phyloP scores from a whole-genome alignment of 1,139 yeast species.

The Pneumocystis murina region DNA sequence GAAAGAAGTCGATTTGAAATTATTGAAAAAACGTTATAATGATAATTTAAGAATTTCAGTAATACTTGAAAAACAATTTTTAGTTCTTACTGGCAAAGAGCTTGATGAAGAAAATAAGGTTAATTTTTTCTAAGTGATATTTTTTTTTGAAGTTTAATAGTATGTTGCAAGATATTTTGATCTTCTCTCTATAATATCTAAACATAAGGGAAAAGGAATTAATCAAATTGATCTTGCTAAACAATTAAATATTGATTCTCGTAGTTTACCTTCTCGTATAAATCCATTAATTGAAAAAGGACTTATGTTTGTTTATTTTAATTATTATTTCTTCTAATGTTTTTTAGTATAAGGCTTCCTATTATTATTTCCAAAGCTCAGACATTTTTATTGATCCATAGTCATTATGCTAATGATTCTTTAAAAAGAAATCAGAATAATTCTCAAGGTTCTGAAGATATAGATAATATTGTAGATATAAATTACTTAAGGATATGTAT shows the following conservation, averaged over 20 bases:
- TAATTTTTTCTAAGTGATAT: background rate
- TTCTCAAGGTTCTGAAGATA: background rate
- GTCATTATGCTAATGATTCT: background rate
- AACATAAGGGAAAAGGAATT: background rate
- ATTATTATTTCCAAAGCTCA: background rate
- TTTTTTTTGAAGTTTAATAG: background rate
- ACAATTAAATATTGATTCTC: background rate
- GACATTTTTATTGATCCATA: background rate
- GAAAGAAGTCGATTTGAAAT: background rate
- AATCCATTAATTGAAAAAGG: background rate
- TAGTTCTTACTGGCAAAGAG: background rate
- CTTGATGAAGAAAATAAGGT: background rate
- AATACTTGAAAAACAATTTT: background rate
- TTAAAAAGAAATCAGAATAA: background rate
- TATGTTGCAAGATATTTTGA: background rate
- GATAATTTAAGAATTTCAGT: background rate
- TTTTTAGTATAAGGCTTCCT: background rate
- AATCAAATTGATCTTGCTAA: background rate
- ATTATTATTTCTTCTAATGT: background rate
- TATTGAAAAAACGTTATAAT: background rate
- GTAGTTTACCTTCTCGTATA: constrained; percentile 1
- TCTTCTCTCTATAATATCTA: background rate
- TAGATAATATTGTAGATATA: background rate
- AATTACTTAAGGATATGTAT: background rate
- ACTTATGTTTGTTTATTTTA: background rate